Conservation (phyloP, 768 basidiomycete genomes). For the Tricholomella constricta region DNA sequence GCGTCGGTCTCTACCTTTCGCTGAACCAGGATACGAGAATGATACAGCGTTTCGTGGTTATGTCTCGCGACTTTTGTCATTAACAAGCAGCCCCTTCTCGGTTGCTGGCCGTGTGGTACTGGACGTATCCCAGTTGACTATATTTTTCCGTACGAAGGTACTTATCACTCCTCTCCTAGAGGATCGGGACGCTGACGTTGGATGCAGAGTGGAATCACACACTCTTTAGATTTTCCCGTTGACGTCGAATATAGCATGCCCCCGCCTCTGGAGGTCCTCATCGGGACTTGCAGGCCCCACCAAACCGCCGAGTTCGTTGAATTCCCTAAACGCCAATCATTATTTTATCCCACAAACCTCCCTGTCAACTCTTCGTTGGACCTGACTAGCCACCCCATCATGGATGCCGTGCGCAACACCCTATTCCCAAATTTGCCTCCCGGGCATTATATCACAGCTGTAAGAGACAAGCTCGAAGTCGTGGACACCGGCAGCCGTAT, state of each 20-base stretch:
- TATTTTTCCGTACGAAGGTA: slow-evolving; percentile 84
- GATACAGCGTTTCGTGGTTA: slow-evolving; percentile 57
- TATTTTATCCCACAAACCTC: slow-evolving; percentile 72
- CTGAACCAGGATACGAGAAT: slow-evolving; percentile 40
- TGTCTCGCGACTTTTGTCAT: slow-evolving; percentile 54
- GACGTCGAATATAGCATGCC: slow-evolving; percentile 75
- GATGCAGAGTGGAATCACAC: slow-evolving; percentile 70
- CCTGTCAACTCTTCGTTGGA: slow-evolving; percentile 78
- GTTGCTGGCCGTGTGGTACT: slow-evolving; percentile 70
- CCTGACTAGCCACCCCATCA: slow-evolving; percentile 78
- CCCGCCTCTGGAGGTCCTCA: slow-evolving; percentile 76
- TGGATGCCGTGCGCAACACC: slow-evolving; percentile 70
- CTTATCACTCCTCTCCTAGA: slow-evolving; percentile 15
- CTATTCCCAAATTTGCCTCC: slow-evolving; percentile 72
- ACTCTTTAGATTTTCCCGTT: slow-evolving; percentile 81
- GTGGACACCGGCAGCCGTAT: slow-evolving; percentile 61
- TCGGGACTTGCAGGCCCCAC: slow-evolving; percentile 72
- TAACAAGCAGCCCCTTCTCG: slow-evolving; percentile 64
- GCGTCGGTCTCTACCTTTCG: slow-evolving; percentile 30
- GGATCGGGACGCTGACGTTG: slow-evolving; percentile 2
- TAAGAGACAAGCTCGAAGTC: slow-evolving; percentile 72
- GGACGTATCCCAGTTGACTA: slow-evolving; percentile 63
- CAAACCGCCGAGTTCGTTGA: slow-evolving; percentile 53
- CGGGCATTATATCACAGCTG: slow-evolving; percentile 69
- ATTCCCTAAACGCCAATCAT: slow-evolving; percentile 62